These are phyloP conservation scores for Hylodesmum podocarpum DNA, from an alignment of 306 rosid species.

Conservation along the genomic window DNA sequence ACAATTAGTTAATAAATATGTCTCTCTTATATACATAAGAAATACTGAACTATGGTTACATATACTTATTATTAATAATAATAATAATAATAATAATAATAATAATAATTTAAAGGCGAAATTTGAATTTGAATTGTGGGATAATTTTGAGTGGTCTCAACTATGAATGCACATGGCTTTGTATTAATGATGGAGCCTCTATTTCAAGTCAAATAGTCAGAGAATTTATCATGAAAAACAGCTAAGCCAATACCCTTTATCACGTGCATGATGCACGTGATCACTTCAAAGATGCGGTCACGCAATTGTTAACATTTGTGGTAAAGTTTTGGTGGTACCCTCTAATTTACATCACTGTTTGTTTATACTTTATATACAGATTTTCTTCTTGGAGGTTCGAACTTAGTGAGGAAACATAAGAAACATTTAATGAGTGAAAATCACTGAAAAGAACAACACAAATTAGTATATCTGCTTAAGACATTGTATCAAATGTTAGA, in stretches of 20 bases:
- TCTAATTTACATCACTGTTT: no score
- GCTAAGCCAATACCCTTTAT: conserved; percentile 39
- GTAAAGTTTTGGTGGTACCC: neutral
- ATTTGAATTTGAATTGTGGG: neutral
- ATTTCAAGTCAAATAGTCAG: conserved; percentile 18
- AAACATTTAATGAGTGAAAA: neutral
- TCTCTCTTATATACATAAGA: no score
- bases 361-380: no score
- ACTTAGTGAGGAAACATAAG: neutral
- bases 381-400: neutral
- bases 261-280: conserved; percentile 33
- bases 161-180: conserved; percentile 41
- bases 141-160: conserved; percentile 21
- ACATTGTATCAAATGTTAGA: neutral
- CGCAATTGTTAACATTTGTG: neutral
- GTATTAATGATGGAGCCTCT: conserved; percentile 2
- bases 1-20: no score
- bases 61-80: no score
- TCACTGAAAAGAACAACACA: neutral
- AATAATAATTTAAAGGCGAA: neutral
- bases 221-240: conserved; percentile 31
- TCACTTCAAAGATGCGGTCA: neutral
- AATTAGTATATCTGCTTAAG: neutral
- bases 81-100: no score
- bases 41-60: neutral